Conservation (phyloP, 331 rosid genomes). For the Prunus yedoensis region DNA sequence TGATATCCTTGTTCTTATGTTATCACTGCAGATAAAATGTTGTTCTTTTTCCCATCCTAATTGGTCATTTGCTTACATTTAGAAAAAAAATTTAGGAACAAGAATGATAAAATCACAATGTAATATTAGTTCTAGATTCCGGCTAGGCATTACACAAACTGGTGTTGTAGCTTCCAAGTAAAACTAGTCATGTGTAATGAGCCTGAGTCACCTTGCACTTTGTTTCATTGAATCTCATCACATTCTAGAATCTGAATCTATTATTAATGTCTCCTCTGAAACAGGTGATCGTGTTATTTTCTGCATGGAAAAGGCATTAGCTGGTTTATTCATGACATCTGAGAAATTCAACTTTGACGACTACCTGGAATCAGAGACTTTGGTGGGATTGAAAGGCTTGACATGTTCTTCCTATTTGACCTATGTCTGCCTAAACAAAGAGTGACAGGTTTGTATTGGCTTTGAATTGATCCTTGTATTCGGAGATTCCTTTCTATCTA, state of each 20-base stretch:
- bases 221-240: background rate
- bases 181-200: background rate
- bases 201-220: background rate
- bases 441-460: slow-evolving; percentile 59
- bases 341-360: slow-evolving; percentile 53
- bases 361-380: slow-evolving; percentile 73
- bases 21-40: slow-evolving; percentile 52
- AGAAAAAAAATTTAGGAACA: background rate
- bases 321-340: slow-evolving; percentile 54
- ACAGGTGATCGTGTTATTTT: slow-evolving; percentile 82
- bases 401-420: slow-evolving; percentile 90
- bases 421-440: slow-evolving; percentile 53
- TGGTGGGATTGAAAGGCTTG: slow-evolving; percentile 82
- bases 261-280: slow-evolving; percentile 18
- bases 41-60: slow-evolving; percentile 10
- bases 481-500: too few relatives aligned
- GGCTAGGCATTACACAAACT: too few relatives aligned
- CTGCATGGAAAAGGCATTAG: slow-evolving; percentile 83
- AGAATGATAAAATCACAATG: background rate
- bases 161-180: too few relatives aligned
- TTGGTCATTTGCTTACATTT: slow-evolving; percentile 1
- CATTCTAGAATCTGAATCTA: background rate
- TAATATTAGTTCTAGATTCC: background rate
- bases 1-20: slow-evolving; percentile 20
- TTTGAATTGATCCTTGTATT: background rate